A percentile compares a stretch with the other conserved stretches of the same genome.
Conservation (phyloP, 345 rosid species). For the Capsella bursapastoris region DNA sequence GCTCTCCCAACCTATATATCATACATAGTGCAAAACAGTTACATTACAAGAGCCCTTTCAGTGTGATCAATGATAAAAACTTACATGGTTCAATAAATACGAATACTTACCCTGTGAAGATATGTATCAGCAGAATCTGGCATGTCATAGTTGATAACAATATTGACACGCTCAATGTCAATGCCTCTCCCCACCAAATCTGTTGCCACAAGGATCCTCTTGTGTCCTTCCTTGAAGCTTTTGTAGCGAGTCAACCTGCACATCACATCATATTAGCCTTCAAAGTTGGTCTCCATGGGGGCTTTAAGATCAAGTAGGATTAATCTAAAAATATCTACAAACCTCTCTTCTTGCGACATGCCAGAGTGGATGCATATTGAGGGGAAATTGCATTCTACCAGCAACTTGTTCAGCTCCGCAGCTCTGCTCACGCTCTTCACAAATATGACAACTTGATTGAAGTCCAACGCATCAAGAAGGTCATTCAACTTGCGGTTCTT, state of each 20-base stretch:
- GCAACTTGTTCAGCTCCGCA: slow-evolving; percentile 91
- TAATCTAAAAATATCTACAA: background rate
- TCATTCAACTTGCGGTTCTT: slow-evolving; percentile 97
- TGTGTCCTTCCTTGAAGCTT: slow-evolving; percentile 97
- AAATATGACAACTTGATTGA: slow-evolving; percentile 96
- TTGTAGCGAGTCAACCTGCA: slow-evolving; percentile 94
- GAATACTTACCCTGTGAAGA: slow-evolving; percentile 76
- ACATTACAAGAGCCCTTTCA: background rate
- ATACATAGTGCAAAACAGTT: background rate
- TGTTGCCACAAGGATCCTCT: slow-evolving; percentile 95
- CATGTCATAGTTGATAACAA: slow-evolving; percentile 98
- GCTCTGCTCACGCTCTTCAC: slow-evolving; percentile 98
- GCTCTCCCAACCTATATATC: slow-evolving; percentile 91
- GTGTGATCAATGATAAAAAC: background rate
- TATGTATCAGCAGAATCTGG: slow-evolving; percentile 99
- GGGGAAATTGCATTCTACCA: slow-evolving; percentile 95
- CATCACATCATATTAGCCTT: background rate
- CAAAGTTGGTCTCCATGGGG: background rate
- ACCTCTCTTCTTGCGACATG: slow-evolving; percentile 99
- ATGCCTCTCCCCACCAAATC: slow-evolving; percentile 98
- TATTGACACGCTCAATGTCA: slow-evolving; percentile 97
- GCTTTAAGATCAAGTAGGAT: background rate
- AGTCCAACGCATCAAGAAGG: slow-evolving; percentile 97
- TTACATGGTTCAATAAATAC: background rate
- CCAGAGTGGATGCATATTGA: slow-evolving; percentile 99